phyloP scores from a whole-genome alignment of 257 asterid species.

The Datura wrightii region DNA sequence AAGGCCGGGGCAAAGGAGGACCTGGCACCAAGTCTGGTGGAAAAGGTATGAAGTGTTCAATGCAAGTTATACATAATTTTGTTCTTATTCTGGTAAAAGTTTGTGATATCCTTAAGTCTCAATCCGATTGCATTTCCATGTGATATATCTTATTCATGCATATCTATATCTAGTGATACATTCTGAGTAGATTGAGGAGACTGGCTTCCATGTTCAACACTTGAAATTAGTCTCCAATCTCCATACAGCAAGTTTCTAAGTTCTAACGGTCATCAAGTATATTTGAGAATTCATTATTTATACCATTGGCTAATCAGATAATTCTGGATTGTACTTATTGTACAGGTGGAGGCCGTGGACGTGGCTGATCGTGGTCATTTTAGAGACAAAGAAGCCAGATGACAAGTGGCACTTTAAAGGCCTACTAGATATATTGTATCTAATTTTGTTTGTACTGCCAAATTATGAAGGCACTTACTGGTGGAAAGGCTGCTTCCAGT shows the following conservation, averaged over 20 bases:
- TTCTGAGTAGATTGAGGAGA: neutral
- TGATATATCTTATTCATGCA: neutral
- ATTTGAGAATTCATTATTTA: neutral
- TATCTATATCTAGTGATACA: neutral
- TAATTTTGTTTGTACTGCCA: conserved; percentile 5
- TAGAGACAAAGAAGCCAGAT: conserved; percentile 18
- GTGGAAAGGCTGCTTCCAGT: conserved; percentile 29
- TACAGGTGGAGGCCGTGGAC: conserved; percentile 57
- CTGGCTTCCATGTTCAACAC: neutral
- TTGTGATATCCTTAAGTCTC: neutral
- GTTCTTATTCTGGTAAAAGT: neutral
- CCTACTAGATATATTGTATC: conserved; percentile 26
- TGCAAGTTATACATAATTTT: neutral
- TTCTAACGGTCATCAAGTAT: neutral
- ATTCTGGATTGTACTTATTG: neutral
- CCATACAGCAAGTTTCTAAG: neutral
- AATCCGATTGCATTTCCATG: neutral
- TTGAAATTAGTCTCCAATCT: neutral
- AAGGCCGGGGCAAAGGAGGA: conserved; percentile 62
- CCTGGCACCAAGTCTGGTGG: conserved; percentile 49
- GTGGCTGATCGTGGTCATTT: conserved; percentile 41
- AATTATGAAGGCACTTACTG: neutral
- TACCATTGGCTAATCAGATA: conserved; percentile 5
- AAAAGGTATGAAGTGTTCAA: conserved; percentile 45
- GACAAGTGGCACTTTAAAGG: conserved; percentile 39